A percentile compares a stretch with the other conserved stretches of the same genome.
phyloP scores from a whole-genome alignment of 257 asterid species.

The Capsicum baccatum region DNA sequence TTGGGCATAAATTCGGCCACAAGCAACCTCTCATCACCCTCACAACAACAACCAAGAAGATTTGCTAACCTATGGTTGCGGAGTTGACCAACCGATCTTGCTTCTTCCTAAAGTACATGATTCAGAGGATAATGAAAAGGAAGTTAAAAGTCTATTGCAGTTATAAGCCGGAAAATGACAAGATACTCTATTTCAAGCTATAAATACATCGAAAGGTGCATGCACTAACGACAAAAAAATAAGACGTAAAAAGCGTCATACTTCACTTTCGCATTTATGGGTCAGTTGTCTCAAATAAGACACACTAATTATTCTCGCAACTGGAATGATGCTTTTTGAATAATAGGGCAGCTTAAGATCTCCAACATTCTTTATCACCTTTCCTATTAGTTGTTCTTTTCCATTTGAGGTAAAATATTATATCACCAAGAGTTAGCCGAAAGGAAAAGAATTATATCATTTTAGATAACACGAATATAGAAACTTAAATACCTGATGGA shows the following conservation, averaged over 20 bases:
- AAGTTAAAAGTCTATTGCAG: constrained; percentile 16
- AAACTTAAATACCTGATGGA: background rate
- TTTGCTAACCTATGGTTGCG: constrained; percentile 79
- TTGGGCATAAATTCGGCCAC: constrained; percentile 96
- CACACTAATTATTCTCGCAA: background rate
- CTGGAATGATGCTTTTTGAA: background rate
- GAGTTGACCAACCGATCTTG: constrained; percentile 89
- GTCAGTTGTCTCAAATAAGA: background rate
- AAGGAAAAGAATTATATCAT: background rate
- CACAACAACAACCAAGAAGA: constrained; percentile 94
- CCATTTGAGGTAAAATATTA: background rate
- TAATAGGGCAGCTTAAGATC: constrained; percentile 11
- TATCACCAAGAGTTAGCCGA: background rate
- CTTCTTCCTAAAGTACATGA: constrained; percentile 75
- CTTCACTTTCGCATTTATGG: background rate
- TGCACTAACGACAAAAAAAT: constrained; percentile 23
- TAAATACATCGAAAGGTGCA: background rate
- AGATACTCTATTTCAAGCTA: constrained; percentile 2
- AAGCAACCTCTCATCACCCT: constrained; percentile 94
- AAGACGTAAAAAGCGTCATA: background rate
- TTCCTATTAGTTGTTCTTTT: background rate
- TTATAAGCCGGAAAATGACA: background rate
- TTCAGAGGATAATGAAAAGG: constrained; percentile 22
- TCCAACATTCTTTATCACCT: background rate
- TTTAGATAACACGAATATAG: constrained; percentile 13